These are phyloP conservation scores for Dryas alaskensis DNA, from an alignment of 306 rosid genomes.

Conservation along the genomic window DNA sequence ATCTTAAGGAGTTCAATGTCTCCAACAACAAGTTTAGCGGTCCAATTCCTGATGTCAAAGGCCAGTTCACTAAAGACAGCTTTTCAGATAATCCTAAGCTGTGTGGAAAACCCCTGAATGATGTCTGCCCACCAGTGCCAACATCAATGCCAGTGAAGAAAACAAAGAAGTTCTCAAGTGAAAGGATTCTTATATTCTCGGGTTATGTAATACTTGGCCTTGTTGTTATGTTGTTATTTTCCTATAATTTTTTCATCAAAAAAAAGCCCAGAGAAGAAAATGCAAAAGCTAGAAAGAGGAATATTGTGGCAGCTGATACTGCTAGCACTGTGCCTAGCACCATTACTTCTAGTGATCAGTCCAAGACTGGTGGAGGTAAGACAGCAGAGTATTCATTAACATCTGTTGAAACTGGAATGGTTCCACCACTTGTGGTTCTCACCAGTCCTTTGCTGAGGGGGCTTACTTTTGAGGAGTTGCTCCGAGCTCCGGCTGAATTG, in stretches of 20 bases:
- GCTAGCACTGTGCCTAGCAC: constrained; percentile 34
- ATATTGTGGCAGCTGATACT: constrained; percentile 16
- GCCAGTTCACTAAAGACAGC: constrained; percentile 40
- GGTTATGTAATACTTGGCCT: constrained; percentile 47
- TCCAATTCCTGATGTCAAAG: constrained; percentile 46
- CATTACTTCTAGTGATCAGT: constrained; percentile 22
- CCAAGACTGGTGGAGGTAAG: constrained; percentile 24
- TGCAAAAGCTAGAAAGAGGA: constrained; percentile 24
- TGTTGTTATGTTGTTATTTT: constrained; percentile 31
- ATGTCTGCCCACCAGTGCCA: constrained; percentile 33
- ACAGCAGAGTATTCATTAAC: constrained; percentile 49
- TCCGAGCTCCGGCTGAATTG: constrained; percentile 69
- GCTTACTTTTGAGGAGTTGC: constrained; percentile 59
- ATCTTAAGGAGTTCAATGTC: constrained; percentile 43
- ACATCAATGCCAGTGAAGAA: constrained; percentile 19
- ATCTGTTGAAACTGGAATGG: constrained; percentile 46
- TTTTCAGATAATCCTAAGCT: constrained; percentile 53
- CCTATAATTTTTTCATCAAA: constrained; percentile 16
- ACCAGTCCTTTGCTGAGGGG: constrained; percentile 31
- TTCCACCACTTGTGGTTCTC: constrained; percentile 46
- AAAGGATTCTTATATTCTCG: constrained; percentile 33
- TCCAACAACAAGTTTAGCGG: constrained; percentile 55
- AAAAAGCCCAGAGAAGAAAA: constrained; percentile 21
- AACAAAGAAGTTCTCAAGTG: constrained; percentile 1
- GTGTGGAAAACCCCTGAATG: constrained; percentile 57